Evolutionary conservation across 164 flowering plant genomes (phyloP).

Genomic region (Vitis amurensis): DNA sequence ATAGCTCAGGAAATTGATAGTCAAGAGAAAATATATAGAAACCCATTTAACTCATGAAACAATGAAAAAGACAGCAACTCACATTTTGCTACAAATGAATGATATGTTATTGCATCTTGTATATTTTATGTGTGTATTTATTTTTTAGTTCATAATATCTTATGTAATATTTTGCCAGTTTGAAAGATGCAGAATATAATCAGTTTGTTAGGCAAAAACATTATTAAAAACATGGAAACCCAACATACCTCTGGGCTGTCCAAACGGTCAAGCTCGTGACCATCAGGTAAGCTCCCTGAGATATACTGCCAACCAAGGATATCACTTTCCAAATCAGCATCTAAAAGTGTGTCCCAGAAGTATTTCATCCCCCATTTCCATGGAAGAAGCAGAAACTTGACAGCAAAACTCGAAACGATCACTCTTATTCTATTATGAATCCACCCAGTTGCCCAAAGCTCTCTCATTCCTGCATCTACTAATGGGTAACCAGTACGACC

Average conservation of each 20-base stretch:
- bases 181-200: not conserved
- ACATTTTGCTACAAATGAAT: not conserved
- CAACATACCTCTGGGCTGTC: slow-evolving; percentile 74
- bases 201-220: not conserved
- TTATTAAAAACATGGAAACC: not conserved
- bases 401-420: slow-evolving; percentile 78
- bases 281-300: slow-evolving; percentile 95
- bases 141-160: too few relatives aligned
- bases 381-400: slow-evolving; percentile 80
- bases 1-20: too few relatives aligned
- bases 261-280: slow-evolving; percentile 81
- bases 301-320: slow-evolving; percentile 98
- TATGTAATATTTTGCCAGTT: too few relatives aligned
- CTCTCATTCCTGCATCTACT: slow-evolving; percentile 98
- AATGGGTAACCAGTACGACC: slow-evolving; percentile 92
- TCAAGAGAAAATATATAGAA: too few relatives aligned
- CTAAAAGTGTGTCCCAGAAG: slow-evolving; percentile 95
- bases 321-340: slow-evolving; percentile 91
- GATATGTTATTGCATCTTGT: too few relatives aligned
- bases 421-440: slow-evolving; percentile 81
- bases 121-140: too few relatives aligned
- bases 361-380: slow-evolving; percentile 99
- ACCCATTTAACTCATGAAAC: not conserved
- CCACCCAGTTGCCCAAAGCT: slow-evolving; percentile 99
- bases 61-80: not conserved